Evolutionary conservation across 2,329 filamentous ascomycete genomes (phyloP), one percentile per base, ranked within the genome.

Genomic region (Gnomoniopsis sp.): DNA sequence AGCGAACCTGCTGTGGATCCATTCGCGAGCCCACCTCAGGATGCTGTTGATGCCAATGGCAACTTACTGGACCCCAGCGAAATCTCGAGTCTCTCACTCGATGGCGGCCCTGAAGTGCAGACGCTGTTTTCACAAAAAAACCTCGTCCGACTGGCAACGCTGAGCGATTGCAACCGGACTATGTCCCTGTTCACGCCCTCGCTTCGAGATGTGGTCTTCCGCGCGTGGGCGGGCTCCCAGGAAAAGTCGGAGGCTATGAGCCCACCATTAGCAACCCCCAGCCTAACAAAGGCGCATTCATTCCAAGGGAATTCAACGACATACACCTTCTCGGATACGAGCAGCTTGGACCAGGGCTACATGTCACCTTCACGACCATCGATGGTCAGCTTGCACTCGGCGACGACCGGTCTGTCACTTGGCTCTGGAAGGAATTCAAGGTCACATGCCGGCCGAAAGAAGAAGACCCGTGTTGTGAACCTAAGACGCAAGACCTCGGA

Each of bases 101-200:
- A 97, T 64, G 87, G 88, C 19, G 86, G 88, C 3, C 82, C 88
- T 7, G 93, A 96, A 69, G 85, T 89, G 21, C 91, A 96, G 71
- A 92, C 91, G 0, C 82, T 96, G 6, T 98, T 99, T 71, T 98
- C 93, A 0, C 91, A 96, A 69, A 96, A 96, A 81, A 98, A 96
- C 67, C 78, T 98, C 41, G 75, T 96, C 23, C 88, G 90, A 53
- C 79, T 99, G 14, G 91, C 89, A 23, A 85, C 91, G 0, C 78
- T 99, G 58, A 92, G 86, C 3, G 89, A 96, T 68, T 96, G 92
- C 2, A 92, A 98, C 67, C 87, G 90, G 50, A 98, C 95, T 0
- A 76, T 98, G 36, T 96, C 93, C 4, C 79, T 98, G 0, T 96
- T 96, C 70, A 97, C 93, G 1, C 92, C 93, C 0, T 86, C 88